Base-by-base conservation (phyloP, 2,329 filamentous ascomycete genomes). In the Monilinia vaccinii-corymbosi region DNA sequence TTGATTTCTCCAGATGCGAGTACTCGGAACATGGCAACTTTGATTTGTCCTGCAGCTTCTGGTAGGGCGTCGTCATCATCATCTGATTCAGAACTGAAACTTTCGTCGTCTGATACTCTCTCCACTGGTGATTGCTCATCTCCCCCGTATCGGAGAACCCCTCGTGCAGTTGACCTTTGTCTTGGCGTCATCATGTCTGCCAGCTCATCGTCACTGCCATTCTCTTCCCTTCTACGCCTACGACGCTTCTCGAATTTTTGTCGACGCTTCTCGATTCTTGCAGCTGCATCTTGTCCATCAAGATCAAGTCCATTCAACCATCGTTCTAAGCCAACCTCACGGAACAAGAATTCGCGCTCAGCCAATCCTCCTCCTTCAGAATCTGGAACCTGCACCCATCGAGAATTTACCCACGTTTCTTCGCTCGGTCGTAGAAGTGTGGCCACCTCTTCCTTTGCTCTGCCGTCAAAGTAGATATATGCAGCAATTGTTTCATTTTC, bases 391-490 rank as follows among this genome's bases (percentile, higher is more conserved):
- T 95, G 93, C 53, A 99, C 94, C 94, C 94, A 99, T 68, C 94
- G 82, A 60, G 91, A 97, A 71, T 97, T 99, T 28, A 99, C 95
- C 94, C 94, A 99, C 2, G 94, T 99, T 76, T 99, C 94, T 72
- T 97, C 94, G 28, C 94, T 93, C 14, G 92, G 88, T 59, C 94
- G 82, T 56, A 99, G 79, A 60, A 99, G 78, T 14, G 94, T 99
- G 56, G 94, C 94, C 3, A 99, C 95, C 76, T 99, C 94, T 73
- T 99, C 94, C 74, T 99, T 99, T 62, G 84, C 83, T 64, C 94
- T 82, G 21, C 94, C 94, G 74, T 99, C 94, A 71, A 99, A 99
- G 77, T 99, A 99, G 68, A 99, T 97, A 74, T 99, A 99, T 42
- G 93, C 94, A 36, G 94, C 94, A 68, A 99, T 93, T 16, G 94